A percentile compares a stretch with the other conserved stretches of the same genome.
These are phyloP conservation scores for Trichoderma sp. DNA, from an alignment of 2,329 filamentous ascomycete species.

Conservation along the genomic window DNA sequence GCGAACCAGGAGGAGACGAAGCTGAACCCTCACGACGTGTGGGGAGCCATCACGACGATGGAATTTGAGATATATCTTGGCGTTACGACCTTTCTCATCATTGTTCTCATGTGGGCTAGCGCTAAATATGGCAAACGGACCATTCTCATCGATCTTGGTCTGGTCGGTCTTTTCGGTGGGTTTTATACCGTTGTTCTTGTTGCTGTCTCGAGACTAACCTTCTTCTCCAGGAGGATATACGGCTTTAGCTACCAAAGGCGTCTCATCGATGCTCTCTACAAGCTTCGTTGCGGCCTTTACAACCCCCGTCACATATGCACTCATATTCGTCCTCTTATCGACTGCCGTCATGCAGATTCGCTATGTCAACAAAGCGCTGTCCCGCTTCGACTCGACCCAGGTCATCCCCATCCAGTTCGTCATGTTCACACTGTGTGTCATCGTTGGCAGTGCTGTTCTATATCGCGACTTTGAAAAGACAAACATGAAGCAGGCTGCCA, in stretches of 20 bases:
- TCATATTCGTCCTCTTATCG: slow-evolving; percentile 75
- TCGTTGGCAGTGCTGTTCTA: slow-evolving; percentile 87
- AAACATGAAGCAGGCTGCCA: slow-evolving; percentile 68
- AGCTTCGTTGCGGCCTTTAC: slow-evolving; percentile 86
- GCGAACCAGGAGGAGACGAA: slow-evolving; percentile 88
- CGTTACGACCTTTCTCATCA: slow-evolving; percentile 73
- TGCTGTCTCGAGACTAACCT: neutral
- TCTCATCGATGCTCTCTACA: slow-evolving; percentile 91
- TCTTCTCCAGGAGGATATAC: slow-evolving; percentile 76
- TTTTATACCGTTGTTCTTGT: slow-evolving; percentile 30
- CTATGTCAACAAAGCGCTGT: slow-evolving; percentile 85
- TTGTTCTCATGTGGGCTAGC: slow-evolving; percentile 78
- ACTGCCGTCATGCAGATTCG: slow-evolving; percentile 97
- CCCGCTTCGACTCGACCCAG: slow-evolving; percentile 94
- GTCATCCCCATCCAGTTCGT: slow-evolving; percentile 99
- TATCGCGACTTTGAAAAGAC: slow-evolving; percentile 94
- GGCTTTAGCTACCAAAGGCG: slow-evolving; percentile 93
- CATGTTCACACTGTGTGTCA: slow-evolving; percentile 92
- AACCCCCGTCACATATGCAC: slow-evolving; percentile 86
- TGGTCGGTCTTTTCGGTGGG: slow-evolving; percentile 90
- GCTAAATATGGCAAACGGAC: slow-evolving; percentile 79
- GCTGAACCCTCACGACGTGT: slow-evolving; percentile 86
- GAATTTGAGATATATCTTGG: slow-evolving; percentile 90
- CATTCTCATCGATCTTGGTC: slow-evolving; percentile 87
- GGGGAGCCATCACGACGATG: slow-evolving; percentile 81